These are phyloP conservation scores for Tolypocladium ovalisporum DNA, from an alignment of 2,329 filamentous ascomycete species.

Conservation along the genomic window DNA sequence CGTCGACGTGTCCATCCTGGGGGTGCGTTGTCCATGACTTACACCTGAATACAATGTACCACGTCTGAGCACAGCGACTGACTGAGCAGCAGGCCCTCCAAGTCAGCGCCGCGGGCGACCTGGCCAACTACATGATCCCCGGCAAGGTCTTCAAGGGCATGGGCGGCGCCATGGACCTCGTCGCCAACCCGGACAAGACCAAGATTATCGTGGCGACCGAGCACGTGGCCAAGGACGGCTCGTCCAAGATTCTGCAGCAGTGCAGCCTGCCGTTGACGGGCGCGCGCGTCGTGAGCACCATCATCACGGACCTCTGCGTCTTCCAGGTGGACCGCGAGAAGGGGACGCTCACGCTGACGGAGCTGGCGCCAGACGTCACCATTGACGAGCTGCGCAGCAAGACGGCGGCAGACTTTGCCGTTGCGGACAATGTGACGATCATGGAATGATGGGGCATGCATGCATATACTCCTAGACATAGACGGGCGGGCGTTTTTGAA, in stretches of 20 bases:
- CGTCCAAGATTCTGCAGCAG: slow-evolving; percentile 53
- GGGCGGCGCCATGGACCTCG: slow-evolving; percentile 67
- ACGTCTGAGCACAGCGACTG: neutral
- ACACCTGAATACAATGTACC: neutral
- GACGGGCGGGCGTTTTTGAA: neutral
- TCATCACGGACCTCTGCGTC: slow-evolving; percentile 65
- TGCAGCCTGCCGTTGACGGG: slow-evolving; percentile 58
- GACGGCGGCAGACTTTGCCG: slow-evolving; percentile 57
- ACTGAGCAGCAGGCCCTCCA: slow-evolving; percentile 49
- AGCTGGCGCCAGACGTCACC: slow-evolving; percentile 57
- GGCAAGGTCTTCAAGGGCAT: slow-evolving; percentile 84
- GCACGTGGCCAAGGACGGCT: slow-evolving; percentile 58
- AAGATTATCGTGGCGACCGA: slow-evolving; percentile 64
- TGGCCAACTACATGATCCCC: slow-evolving; percentile 86
- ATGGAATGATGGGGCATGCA: slow-evolving; percentile 20
- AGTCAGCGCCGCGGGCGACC: slow-evolving; percentile 65
- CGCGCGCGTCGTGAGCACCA: slow-evolving; percentile 56
- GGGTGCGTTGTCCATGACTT: slow-evolving; percentile 27
- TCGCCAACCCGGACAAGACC: slow-evolving; percentile 59
- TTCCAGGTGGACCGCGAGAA: slow-evolving; percentile 55
- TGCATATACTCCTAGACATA: neutral
- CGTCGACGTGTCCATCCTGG: slow-evolving; percentile 74
- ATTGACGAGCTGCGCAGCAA: slow-evolving; percentile 59
- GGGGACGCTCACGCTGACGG: slow-evolving; percentile 55
- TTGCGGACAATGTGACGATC: slow-evolving; percentile 45